phyloP scores from a whole-genome alignment of 495 filamentous ascomycete species.

The Rostrohypoxylon terebratum region DNA sequence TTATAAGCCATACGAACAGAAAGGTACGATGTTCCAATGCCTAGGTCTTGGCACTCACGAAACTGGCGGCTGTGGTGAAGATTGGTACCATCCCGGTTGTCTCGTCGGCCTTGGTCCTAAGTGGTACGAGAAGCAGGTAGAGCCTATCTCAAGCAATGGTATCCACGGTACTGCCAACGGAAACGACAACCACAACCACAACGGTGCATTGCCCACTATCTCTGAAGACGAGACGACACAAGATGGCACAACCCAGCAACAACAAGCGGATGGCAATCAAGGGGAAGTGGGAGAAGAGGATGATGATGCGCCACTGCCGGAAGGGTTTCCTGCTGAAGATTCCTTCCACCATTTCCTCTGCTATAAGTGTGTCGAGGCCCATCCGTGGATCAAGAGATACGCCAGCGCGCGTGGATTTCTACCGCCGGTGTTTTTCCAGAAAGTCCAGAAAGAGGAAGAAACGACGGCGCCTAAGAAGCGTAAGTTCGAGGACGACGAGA shows the following conservation, averaged over 20 bases:
- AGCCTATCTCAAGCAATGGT: slow-evolving; percentile 39
- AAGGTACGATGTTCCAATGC: slow-evolving; percentile 99
- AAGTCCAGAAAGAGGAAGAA: slow-evolving; percentile 40
- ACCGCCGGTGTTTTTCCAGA: slow-evolving; percentile 67
- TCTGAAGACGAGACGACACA: slow-evolving; percentile 50
- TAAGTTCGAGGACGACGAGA: slow-evolving; percentile 73
- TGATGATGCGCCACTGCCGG: slow-evolving; percentile 70
- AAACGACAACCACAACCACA: slow-evolving; percentile 28
- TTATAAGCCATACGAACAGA: slow-evolving; percentile 87
- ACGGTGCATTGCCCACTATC: slow-evolving; percentile 53
- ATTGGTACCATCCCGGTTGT: slow-evolving; percentile 99
- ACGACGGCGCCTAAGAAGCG: slow-evolving; percentile 72
- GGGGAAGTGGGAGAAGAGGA: slow-evolving; percentile 53
- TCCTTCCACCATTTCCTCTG: slow-evolving; percentile 91
- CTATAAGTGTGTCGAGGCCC: slow-evolving; percentile 89
- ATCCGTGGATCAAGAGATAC: slow-evolving; percentile 93
- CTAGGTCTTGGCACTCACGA: slow-evolving; percentile 82
- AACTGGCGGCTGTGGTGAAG: slow-evolving; percentile 92
- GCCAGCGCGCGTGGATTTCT: slow-evolving; percentile 87
- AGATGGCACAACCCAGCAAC: slow-evolving; percentile 9
- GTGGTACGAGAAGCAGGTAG: slow-evolving; percentile 68
- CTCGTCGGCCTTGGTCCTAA: slow-evolving; percentile 78
- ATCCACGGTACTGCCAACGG: slow-evolving; percentile 25
- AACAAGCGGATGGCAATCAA: slow-evolving; percentile 43
- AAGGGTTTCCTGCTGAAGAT: slow-evolving; percentile 88